These are phyloP conservation scores for Nitzschia inconspicua DNA, from an alignment of 108 stramenopile genomes.

Conservation along the genomic window DNA sequence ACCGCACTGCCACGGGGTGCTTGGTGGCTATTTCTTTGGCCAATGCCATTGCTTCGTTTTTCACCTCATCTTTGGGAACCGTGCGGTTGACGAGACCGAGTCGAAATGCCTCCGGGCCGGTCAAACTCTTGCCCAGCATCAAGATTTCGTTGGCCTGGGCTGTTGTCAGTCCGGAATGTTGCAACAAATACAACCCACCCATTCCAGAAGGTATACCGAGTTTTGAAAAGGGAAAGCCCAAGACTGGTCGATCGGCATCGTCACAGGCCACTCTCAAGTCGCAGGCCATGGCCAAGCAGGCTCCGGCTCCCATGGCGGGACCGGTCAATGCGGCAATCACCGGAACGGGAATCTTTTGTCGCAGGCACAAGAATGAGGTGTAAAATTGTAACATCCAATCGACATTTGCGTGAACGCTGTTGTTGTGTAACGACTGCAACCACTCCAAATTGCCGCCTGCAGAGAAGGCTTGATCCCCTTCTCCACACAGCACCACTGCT, in stretches of 20 bases:
- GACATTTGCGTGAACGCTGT: conserved; percentile 54
- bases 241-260: conserved; percentile 18
- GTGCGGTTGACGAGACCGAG: conserved; percentile 41
- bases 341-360: conserved; percentile 59
- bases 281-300: conserved; percentile 69
- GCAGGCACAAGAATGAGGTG: conserved; percentile 60
- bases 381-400: conserved; percentile 70
- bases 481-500: conserved; percentile 58
- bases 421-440: conserved; percentile 37
- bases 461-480: conserved; percentile 63
- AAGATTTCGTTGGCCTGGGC: conserved; percentile 47
- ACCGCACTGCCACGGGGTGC: conserved; percentile 58
- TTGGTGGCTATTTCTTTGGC: conserved; percentile 35
- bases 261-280: conserved; percentile 53
- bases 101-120: conserved; percentile 45
- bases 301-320: conserved; percentile 74
- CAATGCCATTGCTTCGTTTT: conserved; percentile 33
- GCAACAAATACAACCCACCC: conserved; percentile 66
- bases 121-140: conserved; percentile 47
- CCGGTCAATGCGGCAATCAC: conserved; percentile 73
- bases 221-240: conserved; percentile 72
- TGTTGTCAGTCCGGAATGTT: conserved; percentile 23
- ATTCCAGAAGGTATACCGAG: conserved; percentile 80
- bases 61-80: conserved; percentile 13
- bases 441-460: conserved; percentile 77